A percentile compares a stretch with the other conserved stretches of the same genome.
Conservation (phyloP, 345 rosid genomes). For the Brassica rapa region DNA sequence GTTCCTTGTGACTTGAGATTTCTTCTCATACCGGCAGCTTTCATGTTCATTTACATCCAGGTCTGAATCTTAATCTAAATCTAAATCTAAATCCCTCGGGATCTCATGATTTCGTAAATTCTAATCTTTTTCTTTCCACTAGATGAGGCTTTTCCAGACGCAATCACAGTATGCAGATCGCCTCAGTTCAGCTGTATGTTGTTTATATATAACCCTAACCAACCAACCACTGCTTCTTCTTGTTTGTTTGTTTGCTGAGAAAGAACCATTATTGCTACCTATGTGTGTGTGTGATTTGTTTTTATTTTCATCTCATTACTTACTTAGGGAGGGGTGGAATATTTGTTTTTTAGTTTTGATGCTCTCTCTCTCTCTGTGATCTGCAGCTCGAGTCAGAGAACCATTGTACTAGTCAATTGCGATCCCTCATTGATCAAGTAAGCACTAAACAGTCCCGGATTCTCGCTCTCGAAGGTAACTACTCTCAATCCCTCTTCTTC, state of each 20-base stretch:
- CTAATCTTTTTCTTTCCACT: neutral
- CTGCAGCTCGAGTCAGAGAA: constrained; percentile 77
- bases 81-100: neutral
- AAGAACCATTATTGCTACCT: neutral
- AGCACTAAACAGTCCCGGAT: constrained; percentile 74
- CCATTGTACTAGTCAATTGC: constrained; percentile 76
- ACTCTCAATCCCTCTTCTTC: neutral
- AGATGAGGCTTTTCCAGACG: constrained; percentile 81
- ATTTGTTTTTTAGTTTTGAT: neutral
- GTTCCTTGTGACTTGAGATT: constrained; percentile 66
- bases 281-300: neutral
- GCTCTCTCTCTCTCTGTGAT: neutral
- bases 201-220: neutral
- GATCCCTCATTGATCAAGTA: constrained; percentile 74
- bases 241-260: neutral
- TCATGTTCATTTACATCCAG: constrained; percentile 82
- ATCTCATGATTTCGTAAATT: neutral
- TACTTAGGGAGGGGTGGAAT: neutral
- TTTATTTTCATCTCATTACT: neutral
- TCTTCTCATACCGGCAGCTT: constrained; percentile 77
- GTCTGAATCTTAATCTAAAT: constrained; percentile 46
- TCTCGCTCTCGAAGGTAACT: constrained; percentile 71
- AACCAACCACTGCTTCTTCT: neutral
- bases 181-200: constrained; percentile 69
- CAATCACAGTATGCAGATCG: constrained; percentile 85